Base-by-base conservation (phyloP, 495 filamentous ascomycete species). In the Hyaloscypha finlandica region DNA sequence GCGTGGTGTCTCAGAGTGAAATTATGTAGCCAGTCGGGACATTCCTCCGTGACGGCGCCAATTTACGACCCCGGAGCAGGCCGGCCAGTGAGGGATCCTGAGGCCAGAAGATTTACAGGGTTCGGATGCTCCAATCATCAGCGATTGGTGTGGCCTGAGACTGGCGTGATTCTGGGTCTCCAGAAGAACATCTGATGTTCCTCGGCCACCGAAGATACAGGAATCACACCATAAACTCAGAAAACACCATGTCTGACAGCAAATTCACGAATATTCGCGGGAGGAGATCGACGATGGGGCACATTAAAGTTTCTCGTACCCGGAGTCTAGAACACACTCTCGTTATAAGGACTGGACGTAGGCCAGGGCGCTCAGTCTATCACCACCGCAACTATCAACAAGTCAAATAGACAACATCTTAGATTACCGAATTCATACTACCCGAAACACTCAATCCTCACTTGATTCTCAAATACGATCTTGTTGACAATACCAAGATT, bases 401-500 rank as follows among this genome's bases (percentile, higher is more conserved):
- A 56, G 16, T 31, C 20, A 56, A 25, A 56, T 6, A 37, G 6
- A 8, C 35, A 37, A 37, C 35, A 37, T 8, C 35, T 37, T 8
- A 55, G 48, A n/a, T 3, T 51, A 16, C 33, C 56, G 37, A 33
- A 56, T 56, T 19, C 56, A 55, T 30, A 31, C 29, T 11, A 11
- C 32, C 16, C 2, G 30, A 55, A 31, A 19, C 30, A 55, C 52
- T 55, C 30, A 61, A 67, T 56, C 65, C 32, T 42, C 35, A 62
- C 19, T 51, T 55, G 4, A 61, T 67, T 33, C 42, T 56, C 6
- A 61, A 45, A 6, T 51, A 62, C 59, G 59, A 62, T 19, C 31
- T 67, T 20, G 51, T 67, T 5, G 25, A 20, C 48, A 62, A 67
- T 35, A 61, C 39, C 39, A 66, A 67, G 37, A 62, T 32, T 32